Evolutionary conservation across 495 filamentous ascomycete species (phyloP).

Genomic region (Opeltia flavorubescens): DNA sequence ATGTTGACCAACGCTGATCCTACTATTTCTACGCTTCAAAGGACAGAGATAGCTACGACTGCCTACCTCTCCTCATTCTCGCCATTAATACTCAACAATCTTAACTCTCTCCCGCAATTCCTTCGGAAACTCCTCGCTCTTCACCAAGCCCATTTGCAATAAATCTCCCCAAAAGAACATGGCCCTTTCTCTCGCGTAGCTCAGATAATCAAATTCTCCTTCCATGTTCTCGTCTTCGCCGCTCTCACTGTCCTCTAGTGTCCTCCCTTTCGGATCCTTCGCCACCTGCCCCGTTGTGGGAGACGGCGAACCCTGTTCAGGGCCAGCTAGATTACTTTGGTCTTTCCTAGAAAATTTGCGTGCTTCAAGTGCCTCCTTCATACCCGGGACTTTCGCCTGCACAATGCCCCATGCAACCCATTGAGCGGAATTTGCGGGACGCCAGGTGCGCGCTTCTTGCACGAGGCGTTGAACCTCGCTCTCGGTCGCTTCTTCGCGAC

Average conservation of each 20-base stretch:
- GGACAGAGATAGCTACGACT: too few relatives aligned
- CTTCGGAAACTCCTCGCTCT: constrained; percentile 57
- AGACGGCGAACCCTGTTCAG: constrained; percentile 9
- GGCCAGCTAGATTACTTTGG: neutral
- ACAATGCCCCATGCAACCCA: constrained; percentile 97
- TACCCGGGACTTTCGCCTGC: constrained; percentile 70
- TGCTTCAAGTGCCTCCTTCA: constrained; percentile 21
- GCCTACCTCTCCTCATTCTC: neutral
- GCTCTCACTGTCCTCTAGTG: constrained; percentile 2
- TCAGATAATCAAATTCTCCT: constrained; percentile 81
- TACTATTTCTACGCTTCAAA: too few relatives aligned
- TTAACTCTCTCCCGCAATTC: constrained; percentile 44
- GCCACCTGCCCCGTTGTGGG: constrained; percentile 2
- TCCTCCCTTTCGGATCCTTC: constrained; percentile 8
- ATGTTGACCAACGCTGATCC: too few relatives aligned
- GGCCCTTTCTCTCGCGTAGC: constrained; percentile 80
- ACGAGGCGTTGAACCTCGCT: constrained; percentile 51
- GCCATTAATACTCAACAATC: constrained; percentile 40
- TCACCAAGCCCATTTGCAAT: constrained; percentile 54
- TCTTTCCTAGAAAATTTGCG: neutral
- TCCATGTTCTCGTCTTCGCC: constrained; percentile 33
- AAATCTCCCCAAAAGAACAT: constrained; percentile 90
- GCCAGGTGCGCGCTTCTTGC: constrained; percentile 71
- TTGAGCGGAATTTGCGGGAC: constrained; percentile 69
- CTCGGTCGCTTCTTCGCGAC: constrained; percentile 44